Conservation (phyloP, 768 basidiomycete genomes). For the Phlebiopsis flavidoalba region DNA sequence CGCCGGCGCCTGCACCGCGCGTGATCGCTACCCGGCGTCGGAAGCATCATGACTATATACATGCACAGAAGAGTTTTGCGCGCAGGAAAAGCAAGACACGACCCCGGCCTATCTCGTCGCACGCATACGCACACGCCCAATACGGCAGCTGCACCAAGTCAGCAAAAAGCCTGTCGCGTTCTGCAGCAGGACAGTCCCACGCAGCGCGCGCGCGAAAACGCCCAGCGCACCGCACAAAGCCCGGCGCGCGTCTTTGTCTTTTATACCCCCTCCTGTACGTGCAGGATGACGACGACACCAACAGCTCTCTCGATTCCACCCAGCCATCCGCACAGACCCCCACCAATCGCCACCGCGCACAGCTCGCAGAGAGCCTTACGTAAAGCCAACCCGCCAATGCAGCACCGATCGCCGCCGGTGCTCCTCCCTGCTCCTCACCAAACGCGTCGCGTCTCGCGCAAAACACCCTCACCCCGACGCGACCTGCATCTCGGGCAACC, state of each 20-base stretch:
- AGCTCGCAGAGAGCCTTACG: neutral
- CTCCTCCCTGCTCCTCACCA: neutral
- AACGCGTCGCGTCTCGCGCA: neutral
- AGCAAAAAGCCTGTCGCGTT: neutral
- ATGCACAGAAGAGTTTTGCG: too few relatives aligned
- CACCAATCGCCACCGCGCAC: neutral
- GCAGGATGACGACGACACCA: neutral
- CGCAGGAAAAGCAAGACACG: neutral
- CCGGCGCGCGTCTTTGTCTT: neutral
- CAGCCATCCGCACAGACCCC: neutral
- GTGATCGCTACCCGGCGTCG: conserved; percentile 1
- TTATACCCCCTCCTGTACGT: neutral
- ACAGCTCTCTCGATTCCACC: neutral
- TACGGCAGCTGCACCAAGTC: too few relatives aligned
- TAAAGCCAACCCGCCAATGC: neutral
- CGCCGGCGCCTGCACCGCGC: neutral
- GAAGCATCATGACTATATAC: conserved; percentile 1
- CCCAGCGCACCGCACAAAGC: neutral
- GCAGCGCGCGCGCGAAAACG: neutral
- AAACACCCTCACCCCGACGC: neutral
- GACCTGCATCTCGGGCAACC: neutral
- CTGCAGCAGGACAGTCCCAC: neutral
- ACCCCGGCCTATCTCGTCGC: neutral
- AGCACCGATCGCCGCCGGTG: neutral
- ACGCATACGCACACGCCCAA: neutral